Evolutionary conservation across 2,329 filamentous ascomycete species (phyloP).

Genomic region (Aureobasidium melanogenum): DNA sequence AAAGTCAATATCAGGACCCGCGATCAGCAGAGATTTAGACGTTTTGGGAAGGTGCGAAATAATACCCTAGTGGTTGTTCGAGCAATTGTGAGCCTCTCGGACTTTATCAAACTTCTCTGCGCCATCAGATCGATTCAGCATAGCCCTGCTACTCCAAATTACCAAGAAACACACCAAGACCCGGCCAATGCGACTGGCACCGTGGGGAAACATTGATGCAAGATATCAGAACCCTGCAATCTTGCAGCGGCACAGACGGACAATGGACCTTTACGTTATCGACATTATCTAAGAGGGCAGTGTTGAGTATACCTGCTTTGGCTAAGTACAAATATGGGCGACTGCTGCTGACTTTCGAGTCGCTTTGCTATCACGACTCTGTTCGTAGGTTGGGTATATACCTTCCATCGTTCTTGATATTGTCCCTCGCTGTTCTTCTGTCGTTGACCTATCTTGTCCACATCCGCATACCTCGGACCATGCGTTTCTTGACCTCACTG

Average conservation of each 20-base stretch:
- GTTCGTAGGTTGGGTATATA: neutral
- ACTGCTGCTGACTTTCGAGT: neutral
- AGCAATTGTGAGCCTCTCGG: neutral
- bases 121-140: neutral
- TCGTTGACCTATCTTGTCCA: neutral
- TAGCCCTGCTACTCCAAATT: neutral
- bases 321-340: neutral
- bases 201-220: neutral
- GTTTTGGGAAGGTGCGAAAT: neutral
- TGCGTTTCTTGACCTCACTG: constrained; percentile 4
- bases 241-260: neutral
- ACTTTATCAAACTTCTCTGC: neutral
- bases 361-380: neutral
- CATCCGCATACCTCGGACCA: neutral
- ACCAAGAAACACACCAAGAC: neutral
- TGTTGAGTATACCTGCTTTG: neutral
- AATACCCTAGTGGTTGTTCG: neutral
- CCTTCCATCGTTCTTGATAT: neutral
- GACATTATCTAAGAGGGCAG: neutral
- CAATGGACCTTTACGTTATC: neutral
- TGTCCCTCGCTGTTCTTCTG: neutral
- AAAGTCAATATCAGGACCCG: neutral
- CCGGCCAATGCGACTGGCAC: neutral
- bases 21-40: neutral
- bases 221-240: constrained; percentile 2